Base-by-base conservation (phyloP, 2,329 filamentous ascomycete species). In the Aspergillus sp. region DNA sequence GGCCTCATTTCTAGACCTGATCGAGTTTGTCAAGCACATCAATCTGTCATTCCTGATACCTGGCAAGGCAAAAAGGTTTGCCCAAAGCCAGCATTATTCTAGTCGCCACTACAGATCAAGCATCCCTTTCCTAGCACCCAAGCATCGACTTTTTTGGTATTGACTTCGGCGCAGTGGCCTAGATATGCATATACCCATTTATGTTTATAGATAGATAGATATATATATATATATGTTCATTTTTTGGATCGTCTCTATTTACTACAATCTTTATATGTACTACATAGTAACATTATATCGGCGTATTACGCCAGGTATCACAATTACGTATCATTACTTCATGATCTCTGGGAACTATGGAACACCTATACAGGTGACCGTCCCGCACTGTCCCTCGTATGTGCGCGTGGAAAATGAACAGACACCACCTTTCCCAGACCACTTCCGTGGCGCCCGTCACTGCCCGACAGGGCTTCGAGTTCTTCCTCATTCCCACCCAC, bases 361-460 rank as follows among this genome's bases (percentile, higher is more conserved):
- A 17, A 39, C 14, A 11, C 5, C 19, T 52, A 52, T 35, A 27
- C 9, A 23, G 39, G 40, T 19, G 21, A 35, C 19, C 44, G 39
- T 12, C 45, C 45, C 15, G 37, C 35, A 39, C 45, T 39, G 23
- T 51, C 53, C 47, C 27, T 50, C 11, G 54, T 56, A 51, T 50
- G 45, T 21, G 44, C 54, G 12, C 54, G 48, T 15, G 54, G 54
- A 33, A 56, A 27, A 12, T 14, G n/a, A 7, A 11, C 47, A 23
- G 39, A 50, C 9, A 4, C 17, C 19, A 15, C 19, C n/a, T 56
- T 50, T 19, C 47, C 43, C 9, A 50, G 14, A 15, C 15, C 9
- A 40, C 27, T 46, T 15, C 19, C 54, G 15, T 44, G 35, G 7
- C 19, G 23, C 45, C 8, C 47, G 24, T 24, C 39, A n/a, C 19